Conservation (phyloP, 805 yeast genomes). For the Lachancea dasiensis region DNA sequence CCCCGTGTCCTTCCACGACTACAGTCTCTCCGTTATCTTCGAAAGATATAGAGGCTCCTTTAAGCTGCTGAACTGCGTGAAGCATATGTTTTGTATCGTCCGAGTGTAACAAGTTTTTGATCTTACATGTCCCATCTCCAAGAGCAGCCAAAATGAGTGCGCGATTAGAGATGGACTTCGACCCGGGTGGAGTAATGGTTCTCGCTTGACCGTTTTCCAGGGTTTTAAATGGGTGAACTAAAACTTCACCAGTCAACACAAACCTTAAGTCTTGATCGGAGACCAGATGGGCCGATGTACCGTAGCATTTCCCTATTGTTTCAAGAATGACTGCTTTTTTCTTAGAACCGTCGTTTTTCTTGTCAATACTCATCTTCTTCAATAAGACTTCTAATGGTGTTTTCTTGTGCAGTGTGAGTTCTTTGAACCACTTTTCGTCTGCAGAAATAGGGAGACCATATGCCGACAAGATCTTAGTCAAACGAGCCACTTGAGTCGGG, state of each 20-base stretch:
- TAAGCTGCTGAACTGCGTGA: conserved; percentile 68
- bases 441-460: conserved; percentile 81
- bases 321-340: conserved; percentile 83
- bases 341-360: conserved; percentile 89
- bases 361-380: conserved; percentile 88
- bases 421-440: conserved; percentile 64
- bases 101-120: conserved; percentile 84
- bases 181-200: conserved; percentile 83
- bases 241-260: conserved; percentile 73
- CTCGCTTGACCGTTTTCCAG: conserved; percentile 24
- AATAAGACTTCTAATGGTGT: conserved; percentile 74
- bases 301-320: conserved; percentile 83
- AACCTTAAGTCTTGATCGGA: conserved; percentile 74
- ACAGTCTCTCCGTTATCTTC: conserved; percentile 90
- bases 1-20: conserved; percentile 80
- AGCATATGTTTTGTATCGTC: conserved; percentile 96
- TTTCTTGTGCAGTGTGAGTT: conserved; percentile 59
- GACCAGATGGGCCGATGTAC: conserved; percentile 79
- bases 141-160: conserved; percentile 90
- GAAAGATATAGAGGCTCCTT: conserved; percentile 76
- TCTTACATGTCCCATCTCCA: conserved; percentile 76
- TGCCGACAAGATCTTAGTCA: conserved; percentile 73
- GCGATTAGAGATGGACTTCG: conserved; percentile 93
- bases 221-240: conserved; percentile 53
- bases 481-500: conserved; percentile 90